Base-by-base conservation (phyloP, 2,329 filamentous ascomycete species). In the Apiospora malaysiana region DNA sequence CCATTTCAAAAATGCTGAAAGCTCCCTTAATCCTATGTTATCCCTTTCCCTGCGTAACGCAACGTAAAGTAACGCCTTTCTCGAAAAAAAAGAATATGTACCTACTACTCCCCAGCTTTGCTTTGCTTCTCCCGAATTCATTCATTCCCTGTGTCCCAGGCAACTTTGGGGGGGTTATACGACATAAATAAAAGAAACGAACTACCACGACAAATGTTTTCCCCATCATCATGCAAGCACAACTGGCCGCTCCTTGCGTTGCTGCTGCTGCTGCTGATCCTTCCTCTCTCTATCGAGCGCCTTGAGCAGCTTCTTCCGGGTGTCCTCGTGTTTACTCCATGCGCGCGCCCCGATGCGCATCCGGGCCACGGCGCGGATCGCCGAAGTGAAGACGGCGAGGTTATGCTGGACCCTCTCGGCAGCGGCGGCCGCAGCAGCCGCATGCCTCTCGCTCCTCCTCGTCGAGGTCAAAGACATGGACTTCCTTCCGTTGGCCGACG, bases 301-400 rank as follows among this genome's bases (percentile, higher is more conserved):
- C 14, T 83, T 82, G n/a, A 82, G 84, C 70, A 90, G 82, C 71
- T 82, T 81, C 73, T 79, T 80, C 69, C 87, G 82, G 49, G 85
- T 84, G 69, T 80, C 81, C 77, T 90, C 87, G 71, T 89, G 86
- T 69, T 82, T 80, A 40, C 81, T 82, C 88, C 88, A 90, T 27
- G 80, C 78, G 46, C 80, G 80, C 21, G 87, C 86, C 25, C 83
- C 81, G 68, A 87, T 79, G 71, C 82, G 83, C 81, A 84, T 82
- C 68, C 88, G 84, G 23, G 86, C 87, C 66, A 88, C 81, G 76
- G 89, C 89, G 69, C 85, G 84, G 25, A 87, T 82, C 72, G 84
- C 85, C 72, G 79, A 79, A 65, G 86, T 80, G 70, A 86, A 85
- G 5, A 84, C 81, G 69, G 80, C 81, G 59, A 89, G 81, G 21